phyloP scores from a whole-genome alignment of 1,284 basidiomycete species.

The Ceratobasidium sp. region DNA sequence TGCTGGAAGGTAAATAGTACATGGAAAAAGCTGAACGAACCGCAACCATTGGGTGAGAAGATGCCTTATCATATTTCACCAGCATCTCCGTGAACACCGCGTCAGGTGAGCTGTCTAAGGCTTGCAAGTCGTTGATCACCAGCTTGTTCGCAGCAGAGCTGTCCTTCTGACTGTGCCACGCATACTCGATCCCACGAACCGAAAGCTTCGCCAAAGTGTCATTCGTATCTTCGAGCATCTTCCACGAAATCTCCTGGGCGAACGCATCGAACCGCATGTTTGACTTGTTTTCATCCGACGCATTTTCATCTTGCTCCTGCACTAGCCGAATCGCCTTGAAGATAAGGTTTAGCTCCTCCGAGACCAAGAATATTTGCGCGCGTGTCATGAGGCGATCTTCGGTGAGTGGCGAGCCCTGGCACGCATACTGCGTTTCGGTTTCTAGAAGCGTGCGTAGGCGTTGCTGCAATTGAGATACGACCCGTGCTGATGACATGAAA shows the following conservation, averaged over 20 bases:
- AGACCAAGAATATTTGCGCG: constrained; percentile 80
- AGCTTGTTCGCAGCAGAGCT: constrained; percentile 88
- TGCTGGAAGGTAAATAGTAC: constrained; percentile 48
- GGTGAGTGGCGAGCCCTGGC: constrained; percentile 65
- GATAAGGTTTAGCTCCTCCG: constrained; percentile 86
- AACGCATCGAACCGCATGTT: constrained; percentile 86
- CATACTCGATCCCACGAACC: constrained; percentile 83
- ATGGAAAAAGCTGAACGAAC: constrained; percentile 60
- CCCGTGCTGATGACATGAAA: constrained; percentile 72
- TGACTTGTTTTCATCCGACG: constrained; percentile 79
- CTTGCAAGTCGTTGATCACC: constrained; percentile 80
- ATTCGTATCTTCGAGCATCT: constrained; percentile 84
- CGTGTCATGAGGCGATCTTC: constrained; percentile 71
- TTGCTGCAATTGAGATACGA: constrained; percentile 81
- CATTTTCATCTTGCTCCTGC: constrained; percentile 72
- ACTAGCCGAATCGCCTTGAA: constrained; percentile 91
- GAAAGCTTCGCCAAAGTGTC: constrained; percentile 89
- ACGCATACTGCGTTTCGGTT: constrained; percentile 60
- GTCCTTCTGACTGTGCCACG: constrained; percentile 90
- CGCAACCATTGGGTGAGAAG: constrained; percentile 76
- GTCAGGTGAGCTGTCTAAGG: constrained; percentile 88
- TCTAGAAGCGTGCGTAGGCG: constrained; percentile 79
- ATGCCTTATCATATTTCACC: constrained; percentile 71
- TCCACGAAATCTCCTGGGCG: constrained; percentile 93
- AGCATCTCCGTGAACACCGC: constrained; percentile 93